Evolutionary conservation across 2,329 filamentous ascomycete genomes (phyloP), one percentile per base, ranked within the genome.

Genomic region (Cytospora schulzeri): DNA sequence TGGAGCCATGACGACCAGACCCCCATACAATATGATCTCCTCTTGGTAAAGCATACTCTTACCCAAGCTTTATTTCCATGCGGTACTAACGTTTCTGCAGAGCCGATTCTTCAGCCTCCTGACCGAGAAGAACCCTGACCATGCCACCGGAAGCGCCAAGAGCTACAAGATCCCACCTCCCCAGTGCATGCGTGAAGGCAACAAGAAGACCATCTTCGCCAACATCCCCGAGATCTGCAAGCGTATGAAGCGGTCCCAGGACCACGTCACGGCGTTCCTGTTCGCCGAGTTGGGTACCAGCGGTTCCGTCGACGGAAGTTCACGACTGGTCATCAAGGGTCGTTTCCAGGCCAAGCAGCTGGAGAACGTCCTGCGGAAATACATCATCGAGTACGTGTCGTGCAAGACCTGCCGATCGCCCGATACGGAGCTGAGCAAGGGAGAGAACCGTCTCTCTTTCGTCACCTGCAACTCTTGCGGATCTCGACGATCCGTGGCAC

Each of bases 291-390:
- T 99, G 88, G 95, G 95, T 84, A 99, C 95, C 70, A 96, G 88
- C 75, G 95, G 95, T 78, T 96, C 91, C 76, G 93, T 97, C 63
- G 95, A 97, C 81, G 95, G 94, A 72, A 92, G 87, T 80, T 88
- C 93, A 79, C 89, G 94, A 75, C 80, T 99, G 73, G 93, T 99
- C 76, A 99, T 99, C 86, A 97, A 97, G 86, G 95, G 95, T 84
- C 92, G 95, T 76, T 99, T 99, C 91, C 94, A 98, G 80, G 94
- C 98, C 83, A 97, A 97, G 83, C 94, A 98, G 83, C 93, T 98
- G 76, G 95, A 99, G 84, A 97, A 96, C 80, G 93, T 98, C 60
- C 81, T 98, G 76, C 86, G 94, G 81, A 91, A 94, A 83, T 97
- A 97, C 79, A 97, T 97, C 76, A 91, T 70, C 59, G 94, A 98